Evolutionary conservation across 2,329 filamentous ascomycete genomes (phyloP).

Genomic region (Clonostachys sp.): DNA sequence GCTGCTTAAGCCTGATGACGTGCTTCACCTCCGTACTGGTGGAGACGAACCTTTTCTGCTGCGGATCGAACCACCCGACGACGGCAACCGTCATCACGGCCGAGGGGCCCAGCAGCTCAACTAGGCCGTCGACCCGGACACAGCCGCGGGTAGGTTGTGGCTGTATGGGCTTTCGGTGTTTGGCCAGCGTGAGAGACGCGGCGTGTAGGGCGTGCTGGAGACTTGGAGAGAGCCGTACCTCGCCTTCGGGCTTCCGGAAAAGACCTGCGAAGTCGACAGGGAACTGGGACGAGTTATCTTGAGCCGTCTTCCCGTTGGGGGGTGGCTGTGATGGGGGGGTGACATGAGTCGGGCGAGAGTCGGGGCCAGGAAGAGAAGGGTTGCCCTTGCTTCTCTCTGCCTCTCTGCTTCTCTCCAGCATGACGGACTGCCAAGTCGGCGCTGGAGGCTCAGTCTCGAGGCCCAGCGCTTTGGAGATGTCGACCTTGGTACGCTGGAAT

Average conservation of each 20-base stretch:
- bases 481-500: conserved; percentile 34
- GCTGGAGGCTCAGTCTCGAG: conserved; percentile 16
- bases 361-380: neutral
- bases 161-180: conserved; percentile 40
- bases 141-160: conserved; percentile 43
- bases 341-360: neutral
- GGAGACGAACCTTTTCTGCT: conserved; percentile 37
- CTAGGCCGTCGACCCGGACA: conserved; percentile 46
- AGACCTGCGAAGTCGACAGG: neutral
- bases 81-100: conserved; percentile 47
- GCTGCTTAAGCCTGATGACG: conserved; percentile 32
- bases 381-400: conserved; percentile 1
- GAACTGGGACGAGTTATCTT: conserved; percentile 10
- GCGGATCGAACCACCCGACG: conserved; percentile 50
- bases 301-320: conserved; percentile 13
- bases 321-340: conserved; percentile 9
- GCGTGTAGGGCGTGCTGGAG: conserved; percentile 22
- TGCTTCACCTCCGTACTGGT: conserved; percentile 37
- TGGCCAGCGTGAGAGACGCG: conserved; percentile 25
- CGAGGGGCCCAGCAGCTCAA: conserved; percentile 43
- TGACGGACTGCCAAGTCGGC: conserved; percentile 21
- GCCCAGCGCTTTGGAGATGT: conserved; percentile 40
- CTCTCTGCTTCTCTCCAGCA: conserved; percentile 18
- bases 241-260: conserved; percentile 8
- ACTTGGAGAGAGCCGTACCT: conserved; percentile 26